Evolutionary conservation across 495 filamentous ascomycete species (phyloP).

Genomic region (Paragyromitra xinjiangensis): DNA sequence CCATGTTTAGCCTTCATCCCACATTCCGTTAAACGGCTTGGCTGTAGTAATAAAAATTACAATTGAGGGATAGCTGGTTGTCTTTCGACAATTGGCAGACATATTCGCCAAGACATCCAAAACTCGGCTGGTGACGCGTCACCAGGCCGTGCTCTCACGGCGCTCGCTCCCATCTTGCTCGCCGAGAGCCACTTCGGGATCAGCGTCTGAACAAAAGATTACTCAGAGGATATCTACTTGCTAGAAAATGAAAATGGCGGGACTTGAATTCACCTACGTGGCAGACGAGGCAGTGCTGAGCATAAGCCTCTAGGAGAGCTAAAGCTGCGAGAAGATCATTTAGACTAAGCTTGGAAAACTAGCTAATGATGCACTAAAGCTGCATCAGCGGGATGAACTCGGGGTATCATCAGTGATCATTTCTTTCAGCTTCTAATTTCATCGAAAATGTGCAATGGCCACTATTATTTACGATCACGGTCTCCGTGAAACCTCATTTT

Average conservation of each 20-base stretch:
- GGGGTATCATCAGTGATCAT: neutral
- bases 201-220: neutral
- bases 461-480: neutral
- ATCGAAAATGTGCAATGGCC: neutral
- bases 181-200: neutral
- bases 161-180: conserved; percentile 3
- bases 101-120: conserved; percentile 19
- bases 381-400: neutral
- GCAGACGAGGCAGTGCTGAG: neutral
- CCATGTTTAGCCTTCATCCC: neutral
- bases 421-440: neutral
- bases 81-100: conserved; percentile 14
- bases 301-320: neutral
- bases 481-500: neutral
- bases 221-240: neutral
- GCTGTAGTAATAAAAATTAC: neutral
- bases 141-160: conserved; percentile 16
- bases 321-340: conserved; percentile 14
- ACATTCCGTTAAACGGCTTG: neutral
- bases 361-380: neutral
- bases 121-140: conserved; percentile 32
- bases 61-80: conserved; percentile 5
- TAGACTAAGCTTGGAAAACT: conserved; percentile 1
- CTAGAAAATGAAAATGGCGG: neutral
- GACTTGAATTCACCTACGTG: conserved; percentile 3